Percentiles rank a stretch among this genome's conserved stretches.
These are phyloP conservation scores for Camellia sinensis DNA, from an alignment of 148 eudicot species.

Conservation along the genomic window DNA sequence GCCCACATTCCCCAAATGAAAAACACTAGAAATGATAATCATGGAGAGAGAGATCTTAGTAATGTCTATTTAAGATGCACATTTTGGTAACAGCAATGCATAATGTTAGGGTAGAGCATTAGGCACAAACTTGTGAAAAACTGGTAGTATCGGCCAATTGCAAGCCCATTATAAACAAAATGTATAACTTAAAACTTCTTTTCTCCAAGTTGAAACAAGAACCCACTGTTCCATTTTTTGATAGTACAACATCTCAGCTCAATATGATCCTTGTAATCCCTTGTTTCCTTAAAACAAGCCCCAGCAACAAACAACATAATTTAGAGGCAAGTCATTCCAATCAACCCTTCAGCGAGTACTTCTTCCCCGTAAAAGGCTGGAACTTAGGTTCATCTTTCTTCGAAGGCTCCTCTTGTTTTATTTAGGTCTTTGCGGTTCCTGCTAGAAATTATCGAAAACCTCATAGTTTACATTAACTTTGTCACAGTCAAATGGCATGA, in stretches of 20 bases:
- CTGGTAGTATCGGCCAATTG: neutral
- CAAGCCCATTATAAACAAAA: neutral
- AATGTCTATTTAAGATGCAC: neutral
- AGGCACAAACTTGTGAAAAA: neutral
- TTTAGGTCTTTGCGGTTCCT: conserved; percentile 63
- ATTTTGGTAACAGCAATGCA: neutral
- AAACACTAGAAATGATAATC: neutral
- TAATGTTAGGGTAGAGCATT: neutral
- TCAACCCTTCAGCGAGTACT: conserved; percentile 67
- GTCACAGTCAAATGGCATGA: no score
- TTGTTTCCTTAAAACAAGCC: neutral
- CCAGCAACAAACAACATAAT: neutral
- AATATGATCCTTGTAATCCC: neutral
- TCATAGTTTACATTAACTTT: neutral
- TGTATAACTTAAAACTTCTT: neutral
- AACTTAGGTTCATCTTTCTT: conserved; percentile 68
- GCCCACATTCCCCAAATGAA: neutral
- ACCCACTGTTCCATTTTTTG: neutral
- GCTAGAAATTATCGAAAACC: conserved; percentile 7
- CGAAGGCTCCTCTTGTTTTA: conserved; percentile 45
- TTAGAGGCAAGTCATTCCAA: neutral
- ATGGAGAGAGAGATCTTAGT: neutral
- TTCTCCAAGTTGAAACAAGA: neutral
- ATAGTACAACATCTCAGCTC: neutral
- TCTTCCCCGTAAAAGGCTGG: conserved; percentile 72